Percentiles rank a stretch among this genome's conserved stretches.
Evolutionary conservation across 1,284 basidiomycete genomes (phyloP).

Genomic region (Trichosporon ovoides): DNA sequence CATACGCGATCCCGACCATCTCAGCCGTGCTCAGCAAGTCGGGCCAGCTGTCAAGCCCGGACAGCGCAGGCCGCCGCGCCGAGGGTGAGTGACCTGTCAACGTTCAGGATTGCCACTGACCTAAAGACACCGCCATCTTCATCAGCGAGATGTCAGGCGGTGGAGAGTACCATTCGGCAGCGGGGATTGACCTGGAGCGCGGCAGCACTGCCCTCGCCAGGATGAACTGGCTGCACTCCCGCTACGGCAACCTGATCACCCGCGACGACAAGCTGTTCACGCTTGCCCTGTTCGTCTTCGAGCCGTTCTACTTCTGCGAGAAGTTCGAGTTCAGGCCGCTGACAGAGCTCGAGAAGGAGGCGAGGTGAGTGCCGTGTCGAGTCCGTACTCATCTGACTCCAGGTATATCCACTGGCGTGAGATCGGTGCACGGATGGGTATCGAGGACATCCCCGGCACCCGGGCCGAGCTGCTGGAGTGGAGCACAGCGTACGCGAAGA

Average conservation of each 20-base stretch:
- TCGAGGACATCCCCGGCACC: conserved; percentile 13
- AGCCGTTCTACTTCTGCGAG: conserved; percentile 7
- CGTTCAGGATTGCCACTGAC: no score
- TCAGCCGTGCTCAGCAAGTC: conserved; percentile 13
- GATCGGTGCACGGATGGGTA: conserved; percentile 20
- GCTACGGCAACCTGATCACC: conserved; percentile 15
- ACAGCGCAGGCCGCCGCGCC: conserved; percentile 12
- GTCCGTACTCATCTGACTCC: background rate
- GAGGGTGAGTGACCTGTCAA: background rate
- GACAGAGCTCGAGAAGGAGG: conserved; percentile 13
- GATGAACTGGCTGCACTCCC: conserved; percentile 19
- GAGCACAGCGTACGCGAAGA: conserved; percentile 7
- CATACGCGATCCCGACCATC: conserved; percentile 17
- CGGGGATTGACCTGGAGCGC: conserved; percentile 15
- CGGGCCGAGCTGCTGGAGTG: conserved; percentile 11
- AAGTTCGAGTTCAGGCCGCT: conserved; percentile 13
- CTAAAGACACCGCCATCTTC: conserved; percentile 14
- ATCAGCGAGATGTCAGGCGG: conserved; percentile 15
- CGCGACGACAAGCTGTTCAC: conserved; percentile 20
- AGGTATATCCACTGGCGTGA: conserved; percentile 22
- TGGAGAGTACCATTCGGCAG: background rate
- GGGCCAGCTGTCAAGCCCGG: conserved; percentile 7
- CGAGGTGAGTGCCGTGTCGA: conserved; percentile 9
- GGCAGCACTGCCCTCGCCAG: conserved; percentile 14
- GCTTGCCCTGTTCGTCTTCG: conserved; percentile 16